Evolutionary conservation across 768 basidiomycete species (phyloP).

Genomic region (Rhizopogon vulgaris): DNA sequence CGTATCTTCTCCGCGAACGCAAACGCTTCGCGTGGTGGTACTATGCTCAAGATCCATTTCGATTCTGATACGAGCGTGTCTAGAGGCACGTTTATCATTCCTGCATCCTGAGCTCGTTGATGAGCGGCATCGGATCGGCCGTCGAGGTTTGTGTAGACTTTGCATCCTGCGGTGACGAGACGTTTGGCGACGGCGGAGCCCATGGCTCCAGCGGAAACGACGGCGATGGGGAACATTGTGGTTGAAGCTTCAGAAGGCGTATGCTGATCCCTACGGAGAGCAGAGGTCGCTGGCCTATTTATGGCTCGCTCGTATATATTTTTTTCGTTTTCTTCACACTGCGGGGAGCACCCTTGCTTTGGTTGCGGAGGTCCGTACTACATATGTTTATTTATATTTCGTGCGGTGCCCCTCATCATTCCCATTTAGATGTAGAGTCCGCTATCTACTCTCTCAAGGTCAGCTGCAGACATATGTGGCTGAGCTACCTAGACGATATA

Average conservation of each 20-base stretch:
- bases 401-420: too few relatives aligned
- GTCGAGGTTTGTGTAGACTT: slow-evolving; percentile 46
- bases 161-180: slow-evolving; percentile 37
- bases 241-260: background rate
- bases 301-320: background rate
- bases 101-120: slow-evolving; percentile 40
- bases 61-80: slow-evolving; percentile 25
- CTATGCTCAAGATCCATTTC: slow-evolving; percentile 43
- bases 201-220: slow-evolving; percentile 55
- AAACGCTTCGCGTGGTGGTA: slow-evolving; percentile 45
- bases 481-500: too few relatives aligned
- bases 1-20: slow-evolving; percentile 30
- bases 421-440: background rate
- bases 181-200: slow-evolving; percentile 44
- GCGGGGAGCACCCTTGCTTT: background rate
- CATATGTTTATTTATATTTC: background rate
- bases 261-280: background rate
- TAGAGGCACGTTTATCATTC: slow-evolving; percentile 37
- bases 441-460: background rate
- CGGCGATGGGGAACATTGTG: slow-evolving; percentile 29
- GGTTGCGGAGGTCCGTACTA: background rate
- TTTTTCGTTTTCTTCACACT: background rate
- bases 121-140: slow-evolving; percentile 42
- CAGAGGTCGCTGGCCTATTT: background rate
- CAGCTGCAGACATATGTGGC: background rate